Conservation (phyloP, 164 flowering plant species). For the Vitis cinerea region DNA sequence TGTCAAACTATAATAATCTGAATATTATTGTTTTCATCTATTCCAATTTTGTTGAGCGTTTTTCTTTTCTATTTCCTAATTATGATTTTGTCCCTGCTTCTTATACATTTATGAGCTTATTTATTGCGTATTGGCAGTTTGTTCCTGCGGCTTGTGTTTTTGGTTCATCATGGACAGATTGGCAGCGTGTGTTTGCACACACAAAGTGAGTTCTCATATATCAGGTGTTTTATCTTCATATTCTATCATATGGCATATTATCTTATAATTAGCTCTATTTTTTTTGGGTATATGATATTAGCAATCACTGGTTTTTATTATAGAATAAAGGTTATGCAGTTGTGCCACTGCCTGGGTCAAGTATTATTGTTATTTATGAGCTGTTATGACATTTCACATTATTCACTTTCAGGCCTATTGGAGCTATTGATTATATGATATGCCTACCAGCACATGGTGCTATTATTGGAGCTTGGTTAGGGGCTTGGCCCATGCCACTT, state of each 20-base stretch:
- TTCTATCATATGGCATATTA: neutral
- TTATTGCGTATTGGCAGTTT: conserved; percentile 40
- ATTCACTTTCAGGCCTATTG: conserved; percentile 50
- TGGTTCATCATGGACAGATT: conserved; percentile 82
- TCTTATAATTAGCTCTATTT: neutral
- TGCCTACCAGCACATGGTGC: conserved; percentile 90
- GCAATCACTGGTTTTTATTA: neutral
- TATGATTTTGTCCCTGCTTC: neutral
- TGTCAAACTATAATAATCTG: neutral
- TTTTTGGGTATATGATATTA: neutral
- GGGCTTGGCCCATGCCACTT: conserved; percentile 99
- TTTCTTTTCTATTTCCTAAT: neutral
- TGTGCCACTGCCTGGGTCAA: neutral
- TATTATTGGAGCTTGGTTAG: conserved; percentile 93
- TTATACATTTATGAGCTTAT: neutral
- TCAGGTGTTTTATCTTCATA: neutral
- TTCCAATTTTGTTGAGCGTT: neutral
- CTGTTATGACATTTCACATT: conserved; percentile 4
- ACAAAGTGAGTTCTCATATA: conserved; percentile 49
- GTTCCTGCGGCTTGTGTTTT: conserved; percentile 80
- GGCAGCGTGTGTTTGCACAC: conserved; percentile 73
- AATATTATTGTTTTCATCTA: neutral
- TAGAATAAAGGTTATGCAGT: neutral
- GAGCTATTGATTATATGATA: conserved; percentile 60
- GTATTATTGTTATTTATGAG: neutral